A percentile compares a stretch with the other conserved stretches of the same genome.
phyloP scores from a whole-genome alignment of 805 yeast genomes.

The Zygosaccharomyces bailii region DNA sequence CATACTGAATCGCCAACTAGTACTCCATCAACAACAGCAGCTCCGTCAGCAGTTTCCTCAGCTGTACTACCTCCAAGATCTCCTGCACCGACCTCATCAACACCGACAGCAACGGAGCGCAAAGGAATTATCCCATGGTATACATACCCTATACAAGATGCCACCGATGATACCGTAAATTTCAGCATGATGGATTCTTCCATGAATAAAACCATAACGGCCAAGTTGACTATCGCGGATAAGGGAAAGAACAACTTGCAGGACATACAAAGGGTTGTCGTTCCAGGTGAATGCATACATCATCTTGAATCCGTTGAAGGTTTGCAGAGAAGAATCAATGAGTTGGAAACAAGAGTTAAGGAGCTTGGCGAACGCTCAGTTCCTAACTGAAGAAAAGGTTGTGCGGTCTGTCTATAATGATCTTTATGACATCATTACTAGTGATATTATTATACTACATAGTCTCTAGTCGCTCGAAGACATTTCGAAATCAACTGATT shows the following conservation, averaged over 20 bases:
- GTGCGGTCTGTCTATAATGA: neutral
- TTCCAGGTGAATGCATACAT: constrained; percentile 15
- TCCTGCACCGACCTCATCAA: neutral
- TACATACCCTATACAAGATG: constrained; percentile 19
- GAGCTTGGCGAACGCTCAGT: constrained; percentile 11
- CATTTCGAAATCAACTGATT: constrained; percentile 9
- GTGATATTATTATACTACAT: constrained; percentile 1
- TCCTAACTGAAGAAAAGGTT: neutral
- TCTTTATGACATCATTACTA: neutral
- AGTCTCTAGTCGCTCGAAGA: constrained; percentile 1
- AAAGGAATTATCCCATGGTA: constrained; percentile 15
- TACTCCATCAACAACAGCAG: neutral
- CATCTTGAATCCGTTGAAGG: constrained; percentile 13
- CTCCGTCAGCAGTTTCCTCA: neutral
- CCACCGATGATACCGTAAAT: constrained; percentile 9
- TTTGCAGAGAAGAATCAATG: constrained; percentile 24
- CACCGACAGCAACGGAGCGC: constrained; percentile 1
- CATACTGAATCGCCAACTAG: neutral
- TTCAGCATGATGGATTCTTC: constrained; percentile 11
- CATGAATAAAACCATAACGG: constrained; percentile 7
- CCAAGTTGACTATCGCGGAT: constrained; percentile 13
- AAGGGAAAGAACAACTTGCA: constrained; percentile 7
- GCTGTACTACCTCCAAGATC: neutral
- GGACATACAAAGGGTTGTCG: constrained; percentile 3
- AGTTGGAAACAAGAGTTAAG: constrained; percentile 19